Percentiles rank a stretch among this genome's conserved stretches.
Evolutionary conservation across 371 early-diverging fungal species (phyloP).

Genomic region (Nematocida displodere): DNA sequence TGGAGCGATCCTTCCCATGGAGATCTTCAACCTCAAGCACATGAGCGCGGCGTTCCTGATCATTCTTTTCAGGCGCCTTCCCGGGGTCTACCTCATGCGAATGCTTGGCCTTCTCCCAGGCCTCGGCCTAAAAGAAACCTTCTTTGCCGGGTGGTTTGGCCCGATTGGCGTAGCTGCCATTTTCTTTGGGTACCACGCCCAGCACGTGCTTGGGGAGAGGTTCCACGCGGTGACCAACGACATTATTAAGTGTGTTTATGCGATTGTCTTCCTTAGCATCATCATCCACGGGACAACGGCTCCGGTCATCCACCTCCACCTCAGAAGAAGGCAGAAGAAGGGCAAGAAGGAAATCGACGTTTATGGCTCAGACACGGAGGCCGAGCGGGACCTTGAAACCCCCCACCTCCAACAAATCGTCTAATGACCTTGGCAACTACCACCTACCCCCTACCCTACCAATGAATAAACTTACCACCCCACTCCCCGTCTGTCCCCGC

Average conservation of each 20-base stretch:
- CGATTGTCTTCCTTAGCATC: conserved; percentile 53
- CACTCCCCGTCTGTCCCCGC: too few relatives aligned
- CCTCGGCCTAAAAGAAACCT: conserved; percentile 71
- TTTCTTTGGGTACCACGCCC: conserved; percentile 63
- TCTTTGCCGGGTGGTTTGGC: conserved; percentile 90
- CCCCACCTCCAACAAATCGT: conserved; percentile 21
- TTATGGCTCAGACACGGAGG: conserved; percentile 37
- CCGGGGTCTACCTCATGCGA: conserved; percentile 70
- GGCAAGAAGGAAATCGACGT: neutral
- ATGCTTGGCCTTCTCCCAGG: conserved; percentile 68
- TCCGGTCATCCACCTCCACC: conserved; percentile 57
- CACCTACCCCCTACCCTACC: neutral
- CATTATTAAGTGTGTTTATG: conserved; percentile 27
- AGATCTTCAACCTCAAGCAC: conserved; percentile 68
- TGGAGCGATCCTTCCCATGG: conserved; percentile 73
- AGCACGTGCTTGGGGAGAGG: neutral
- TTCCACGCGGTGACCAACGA: neutral
- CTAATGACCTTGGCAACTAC: neutral
- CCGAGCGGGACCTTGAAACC: conserved; percentile 19
- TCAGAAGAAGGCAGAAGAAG: conserved; percentile 26
- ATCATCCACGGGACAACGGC: conserved; percentile 59
- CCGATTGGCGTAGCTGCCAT: conserved; percentile 83
- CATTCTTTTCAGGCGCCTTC: conserved; percentile 74
- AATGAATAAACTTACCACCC: neutral
- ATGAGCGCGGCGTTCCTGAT: conserved; percentile 70